phyloP scores from a whole-genome alignment of 306 rosid genomes.

The Biancaea sappan region DNA sequence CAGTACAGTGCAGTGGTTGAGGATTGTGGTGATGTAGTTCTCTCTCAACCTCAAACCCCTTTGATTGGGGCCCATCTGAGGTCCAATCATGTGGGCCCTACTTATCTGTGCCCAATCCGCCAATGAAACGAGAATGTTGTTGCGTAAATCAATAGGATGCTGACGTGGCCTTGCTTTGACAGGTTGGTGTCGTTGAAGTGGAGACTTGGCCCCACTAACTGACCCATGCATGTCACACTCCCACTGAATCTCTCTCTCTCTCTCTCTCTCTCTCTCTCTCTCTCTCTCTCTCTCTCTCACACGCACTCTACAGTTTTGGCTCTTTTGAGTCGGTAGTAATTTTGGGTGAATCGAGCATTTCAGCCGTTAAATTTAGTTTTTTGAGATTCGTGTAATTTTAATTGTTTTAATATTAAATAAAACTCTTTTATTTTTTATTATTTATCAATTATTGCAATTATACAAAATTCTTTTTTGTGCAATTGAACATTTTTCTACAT shows the following conservation, averaged over 20 bases:
- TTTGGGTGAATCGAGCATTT: too few species aligned
- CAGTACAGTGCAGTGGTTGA: constrained; percentile 11
- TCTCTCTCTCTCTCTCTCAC: constrained; percentile 3
- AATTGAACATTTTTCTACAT: too few species aligned
- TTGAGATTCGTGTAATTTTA: too few species aligned
- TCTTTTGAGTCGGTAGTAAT: too few species aligned
- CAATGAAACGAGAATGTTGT: constrained; percentile 30
- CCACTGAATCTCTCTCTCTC: neutral
- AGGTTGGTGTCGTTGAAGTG: constrained; percentile 54
- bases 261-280: constrained; percentile 1
- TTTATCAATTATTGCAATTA: too few species aligned
- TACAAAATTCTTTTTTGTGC: too few species aligned
- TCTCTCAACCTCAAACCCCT: constrained; percentile 27
- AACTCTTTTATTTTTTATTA: too few species aligned
- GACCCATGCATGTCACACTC: constrained; percentile 37
- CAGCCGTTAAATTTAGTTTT: too few species aligned
- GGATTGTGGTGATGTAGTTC: too few species aligned
- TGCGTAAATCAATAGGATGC: constrained; percentile 55
- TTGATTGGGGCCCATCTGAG: constrained; percentile 56
- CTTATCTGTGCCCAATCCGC: constrained; percentile 44
- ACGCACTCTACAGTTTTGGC: too few species aligned
- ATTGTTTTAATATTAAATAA: too few species aligned
- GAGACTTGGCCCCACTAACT: constrained; percentile 56
- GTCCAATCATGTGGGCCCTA: constrained; percentile 72
- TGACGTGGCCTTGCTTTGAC: constrained; percentile 51